A percentile compares a stretch with the other conserved stretches of the same genome.
Conservation (phyloP, 805 yeast genomes). For the Candida lessepsii region DNA sequence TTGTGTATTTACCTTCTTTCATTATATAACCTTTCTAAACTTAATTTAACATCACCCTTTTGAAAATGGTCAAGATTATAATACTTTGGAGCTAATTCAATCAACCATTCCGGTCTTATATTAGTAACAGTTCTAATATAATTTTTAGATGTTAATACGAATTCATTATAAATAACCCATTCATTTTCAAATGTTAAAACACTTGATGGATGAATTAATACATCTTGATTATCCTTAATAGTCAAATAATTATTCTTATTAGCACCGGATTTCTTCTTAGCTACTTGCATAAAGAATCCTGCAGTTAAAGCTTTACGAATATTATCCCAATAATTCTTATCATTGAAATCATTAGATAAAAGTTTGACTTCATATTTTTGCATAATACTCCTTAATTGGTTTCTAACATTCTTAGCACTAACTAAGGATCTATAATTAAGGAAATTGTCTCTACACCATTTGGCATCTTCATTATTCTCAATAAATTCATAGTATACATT, state of each 20-base stretch:
- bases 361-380: constrained; percentile 73
- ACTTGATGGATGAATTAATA: constrained; percentile 89
- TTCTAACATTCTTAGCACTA: constrained; percentile 83
- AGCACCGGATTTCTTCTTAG: constrained; percentile 80
- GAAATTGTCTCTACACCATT: constrained; percentile 92
- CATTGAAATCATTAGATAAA: constrained; percentile 60
- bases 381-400: constrained; percentile 82
- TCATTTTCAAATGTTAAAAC: constrained; percentile 85
- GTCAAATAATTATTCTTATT: constrained; percentile 65
- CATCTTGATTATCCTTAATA: constrained; percentile 95
- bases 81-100: constrained; percentile 75
- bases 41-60: constrained; percentile 70
- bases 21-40: constrained; percentile 49
- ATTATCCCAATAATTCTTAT: constrained; percentile 65
- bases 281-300: constrained; percentile 99
- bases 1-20: background rate
- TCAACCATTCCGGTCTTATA: constrained; percentile 88
- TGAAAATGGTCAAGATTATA: constrained; percentile 61
- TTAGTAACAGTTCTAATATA: constrained; percentile 92
- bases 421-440: constrained; percentile 79
- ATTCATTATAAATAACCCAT: constrained; percentile 94
- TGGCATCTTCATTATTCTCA: constrained; percentile 65
- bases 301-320: constrained; percentile 81
- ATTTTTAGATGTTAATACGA: constrained; percentile 89
- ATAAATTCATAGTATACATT: constrained; percentile 82